Base-by-base conservation (phyloP, 2,329 filamentous ascomycete species). In the Aspergillus ruber region DNA sequence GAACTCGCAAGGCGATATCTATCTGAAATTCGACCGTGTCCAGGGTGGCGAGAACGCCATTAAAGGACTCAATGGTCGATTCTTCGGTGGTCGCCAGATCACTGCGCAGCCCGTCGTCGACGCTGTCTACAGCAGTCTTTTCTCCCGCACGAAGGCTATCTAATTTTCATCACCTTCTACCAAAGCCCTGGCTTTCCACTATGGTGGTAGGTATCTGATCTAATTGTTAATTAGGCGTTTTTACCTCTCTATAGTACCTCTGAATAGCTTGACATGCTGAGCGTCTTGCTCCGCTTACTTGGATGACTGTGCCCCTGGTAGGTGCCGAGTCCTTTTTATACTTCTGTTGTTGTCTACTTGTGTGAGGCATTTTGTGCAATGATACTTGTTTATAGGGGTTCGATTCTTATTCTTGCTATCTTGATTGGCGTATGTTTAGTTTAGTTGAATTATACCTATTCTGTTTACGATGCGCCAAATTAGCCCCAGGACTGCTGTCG, bases 71-170 rank as follows among this genome's bases (percentile, higher is more conserved):
- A 97, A 98, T 71, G 93, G 93, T 64, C 85, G 93, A 66, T 95
- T 88, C 72, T 98, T 98, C 72, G 93, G 89, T 65, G 88, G 88
- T 63, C 83, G 85, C 64, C 89, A 88, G 77, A 95, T 98, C 70
- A 91, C 87, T 67, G 93, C 91, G 61, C 86, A 90, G 56, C 93
- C 90, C 69, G 89, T 98, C 74, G 91, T 97, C 70, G 93, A 98
- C 73, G 91, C 91, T 64, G 89, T 98, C 74, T 98, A 97, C 83
- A 93, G 88, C 82, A 94, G 87, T 79, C 82, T 95, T 73, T 95
- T 93, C 77, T 87, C 86, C 71, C 85, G 87, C 69, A 88, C 86
- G 61, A 86, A 86, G 72, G 86, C 86, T 69, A 87, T 90, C 61
- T 90, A 74, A 36, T 48, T 25, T 25, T 15, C 17, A 23, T 33